Evolutionary conservation across 2,329 filamentous ascomycete species (phyloP).

Genomic region (Paracoccidioides lutzii): DNA sequence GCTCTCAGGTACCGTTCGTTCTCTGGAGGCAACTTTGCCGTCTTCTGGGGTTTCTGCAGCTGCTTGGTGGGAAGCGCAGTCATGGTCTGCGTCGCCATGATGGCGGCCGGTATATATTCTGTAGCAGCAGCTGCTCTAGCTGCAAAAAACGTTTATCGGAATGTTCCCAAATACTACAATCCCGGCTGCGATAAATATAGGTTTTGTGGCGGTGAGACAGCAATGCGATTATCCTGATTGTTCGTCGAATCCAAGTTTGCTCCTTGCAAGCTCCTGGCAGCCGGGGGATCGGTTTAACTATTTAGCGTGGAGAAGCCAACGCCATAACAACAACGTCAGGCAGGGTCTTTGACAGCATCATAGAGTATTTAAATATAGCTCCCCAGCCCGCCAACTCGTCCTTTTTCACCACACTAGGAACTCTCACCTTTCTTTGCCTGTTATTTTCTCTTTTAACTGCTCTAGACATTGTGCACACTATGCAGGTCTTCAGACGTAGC

Average conservation of each 20-base stretch:
- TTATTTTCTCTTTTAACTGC: slow-evolving; percentile 11
- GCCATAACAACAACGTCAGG: neutral
- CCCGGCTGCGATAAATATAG: neutral
- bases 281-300: too few species aligned
- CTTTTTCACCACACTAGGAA: neutral
- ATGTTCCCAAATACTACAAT: neutral
- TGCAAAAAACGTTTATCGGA: neutral
- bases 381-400: slow-evolving; percentile 2
- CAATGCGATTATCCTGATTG: too few species aligned
- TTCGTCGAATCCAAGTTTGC: too few species aligned
- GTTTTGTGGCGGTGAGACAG: neutral
- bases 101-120: neutral
- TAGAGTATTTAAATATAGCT: neutral
- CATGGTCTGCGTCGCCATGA: slow-evolving; percentile 50
- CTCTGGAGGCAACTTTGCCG: slow-evolving; percentile 65
- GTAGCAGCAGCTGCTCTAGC: neutral
- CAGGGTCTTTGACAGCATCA: neutral
- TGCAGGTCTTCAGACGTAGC: slow-evolving; percentile 76
- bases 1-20: slow-evolving; percentile 89
- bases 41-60: slow-evolving; percentile 49
- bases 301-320: neutral
- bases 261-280: too few species aligned
- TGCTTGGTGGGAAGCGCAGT: slow-evolving; percentile 44
- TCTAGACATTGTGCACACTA: slow-evolving; percentile 28
- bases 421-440: slow-evolving; percentile 4